Evolutionary conservation across 1,284 basidiomycete species (phyloP).

Genomic region (Moniliophthora roreri): DNA sequence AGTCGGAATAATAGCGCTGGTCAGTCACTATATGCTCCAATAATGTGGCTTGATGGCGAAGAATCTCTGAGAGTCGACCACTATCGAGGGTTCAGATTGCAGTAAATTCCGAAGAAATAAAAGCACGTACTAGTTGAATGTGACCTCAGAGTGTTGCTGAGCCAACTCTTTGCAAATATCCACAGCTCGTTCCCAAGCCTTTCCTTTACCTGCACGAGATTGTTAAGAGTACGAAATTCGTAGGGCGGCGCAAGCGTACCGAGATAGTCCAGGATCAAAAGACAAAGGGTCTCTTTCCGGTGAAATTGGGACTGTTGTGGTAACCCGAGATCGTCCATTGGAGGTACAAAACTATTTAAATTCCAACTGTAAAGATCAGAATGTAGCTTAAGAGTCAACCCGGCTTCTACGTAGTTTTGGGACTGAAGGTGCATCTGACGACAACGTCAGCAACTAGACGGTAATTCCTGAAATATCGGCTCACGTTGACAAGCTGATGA

Average conservation of each 20-base stretch:
- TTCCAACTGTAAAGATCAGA: constrained; percentile 94
- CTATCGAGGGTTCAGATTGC: constrained; percentile 35
- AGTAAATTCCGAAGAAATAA: constrained; percentile 1
- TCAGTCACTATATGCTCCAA: constrained; percentile 83
- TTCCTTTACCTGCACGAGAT: constrained; percentile 73
- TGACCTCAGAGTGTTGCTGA: constrained; percentile 80
- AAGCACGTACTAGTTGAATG: constrained; percentile 83
- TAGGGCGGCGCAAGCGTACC: constrained; percentile 46
- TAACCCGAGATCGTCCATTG: constrained; percentile 84
- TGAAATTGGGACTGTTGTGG: constrained; percentile 94
- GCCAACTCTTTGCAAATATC: constrained; percentile 91
- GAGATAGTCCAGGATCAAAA: constrained; percentile 85
- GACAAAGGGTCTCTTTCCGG: constrained; percentile 87
- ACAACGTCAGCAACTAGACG: constrained; percentile 14
- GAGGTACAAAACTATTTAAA: constrained; percentile 74
- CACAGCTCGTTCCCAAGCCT: constrained; percentile 94
- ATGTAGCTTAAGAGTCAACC: constrained; percentile 89
- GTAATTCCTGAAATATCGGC: constrained; percentile 20
- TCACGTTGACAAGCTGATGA: constrained; percentile 88
- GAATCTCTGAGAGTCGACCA: constrained; percentile 79
- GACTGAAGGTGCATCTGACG: constrained; percentile 79
- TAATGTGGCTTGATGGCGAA: constrained; percentile 81
- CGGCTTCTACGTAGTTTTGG: constrained; percentile 91
- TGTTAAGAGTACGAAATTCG: background rate
- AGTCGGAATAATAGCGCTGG: constrained; percentile 85